Evolutionary conservation across 208 protist genomes (phyloP).

Genomic region (Trypanosoma theileri): DNA sequence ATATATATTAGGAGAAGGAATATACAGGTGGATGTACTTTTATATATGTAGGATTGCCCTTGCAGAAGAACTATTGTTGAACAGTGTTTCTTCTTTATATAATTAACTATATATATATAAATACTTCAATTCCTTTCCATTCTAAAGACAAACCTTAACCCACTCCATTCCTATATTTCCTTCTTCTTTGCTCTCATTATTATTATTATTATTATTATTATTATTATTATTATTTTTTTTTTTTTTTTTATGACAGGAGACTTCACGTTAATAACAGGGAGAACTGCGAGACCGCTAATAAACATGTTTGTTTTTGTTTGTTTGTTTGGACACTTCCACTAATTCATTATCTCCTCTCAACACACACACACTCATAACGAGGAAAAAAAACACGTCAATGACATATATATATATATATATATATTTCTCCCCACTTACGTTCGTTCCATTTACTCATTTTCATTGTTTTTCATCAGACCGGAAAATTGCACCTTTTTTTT

Average conservation of each 20-base stretch:
- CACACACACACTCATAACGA: no score
- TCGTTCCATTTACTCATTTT: background rate
- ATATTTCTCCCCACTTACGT: background rate
- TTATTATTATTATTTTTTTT: background rate
- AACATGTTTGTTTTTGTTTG: no score
- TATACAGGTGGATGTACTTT: no score
- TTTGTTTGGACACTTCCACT: no score
- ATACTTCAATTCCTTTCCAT: background rate
- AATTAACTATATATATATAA: conserved; percentile 10
- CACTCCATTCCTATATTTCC: background rate
- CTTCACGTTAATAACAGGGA: no score
- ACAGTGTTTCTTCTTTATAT: no score
- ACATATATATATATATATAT: background rate
- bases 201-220: background rate
- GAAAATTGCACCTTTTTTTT: no score
- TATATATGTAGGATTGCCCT: no score
- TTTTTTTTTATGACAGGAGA: background rate
- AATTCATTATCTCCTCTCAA: no score
- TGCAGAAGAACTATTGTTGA: no score
- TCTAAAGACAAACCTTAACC: background rate
- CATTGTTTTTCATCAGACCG: background rate
- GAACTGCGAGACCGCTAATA: no score
- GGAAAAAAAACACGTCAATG: conserved; percentile 4
- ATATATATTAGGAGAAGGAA: no score
- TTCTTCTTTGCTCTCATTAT: background rate